Conservation (phyloP, 768 basidiomycete species). For the Boletus subparvulus region DNA sequence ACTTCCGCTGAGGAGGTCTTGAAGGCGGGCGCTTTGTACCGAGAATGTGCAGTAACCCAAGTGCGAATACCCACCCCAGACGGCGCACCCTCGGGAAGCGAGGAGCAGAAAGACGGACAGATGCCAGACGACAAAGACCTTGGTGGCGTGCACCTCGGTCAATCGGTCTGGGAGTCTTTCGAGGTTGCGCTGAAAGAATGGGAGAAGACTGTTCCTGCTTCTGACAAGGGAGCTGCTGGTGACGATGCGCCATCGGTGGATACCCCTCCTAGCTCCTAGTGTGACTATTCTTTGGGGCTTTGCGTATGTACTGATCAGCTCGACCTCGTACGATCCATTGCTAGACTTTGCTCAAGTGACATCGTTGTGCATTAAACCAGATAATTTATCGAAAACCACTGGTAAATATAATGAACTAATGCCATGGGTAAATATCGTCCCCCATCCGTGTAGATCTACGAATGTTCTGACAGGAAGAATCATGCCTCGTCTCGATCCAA, state of each 20-base stretch:
- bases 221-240: conserved; percentile 19
- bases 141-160: conserved; percentile 66
- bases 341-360: conserved; percentile 5
- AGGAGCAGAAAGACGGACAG: conserved; percentile 34
- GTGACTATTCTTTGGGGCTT: background rate
- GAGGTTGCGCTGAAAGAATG: conserved; percentile 66
- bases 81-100: conserved; percentile 19
- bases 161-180: conserved; percentile 75
- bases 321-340: background rate
- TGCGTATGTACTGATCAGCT: background rate
- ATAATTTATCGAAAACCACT: conserved; percentile 25
- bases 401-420: conserved; percentile 31
- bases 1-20: conserved; percentile 50
- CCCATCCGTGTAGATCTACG: conserved; percentile 1
- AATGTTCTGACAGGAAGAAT: background rate
- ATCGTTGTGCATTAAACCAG: conserved; percentile 1
- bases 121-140: conserved; percentile 65
- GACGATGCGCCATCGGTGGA: conserved; percentile 28
- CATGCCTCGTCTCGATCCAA: conserved; percentile 29
- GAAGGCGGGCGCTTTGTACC: conserved; percentile 75
- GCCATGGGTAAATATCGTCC: conserved; percentile 6
- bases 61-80: conserved; percentile 38
- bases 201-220: conserved; percentile 43
- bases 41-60: conserved; percentile 68
- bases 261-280: conserved; percentile 20